Conservation (phyloP, 2,329 filamentous ascomycete genomes). For the Leptosphaerulina australis region DNA sequence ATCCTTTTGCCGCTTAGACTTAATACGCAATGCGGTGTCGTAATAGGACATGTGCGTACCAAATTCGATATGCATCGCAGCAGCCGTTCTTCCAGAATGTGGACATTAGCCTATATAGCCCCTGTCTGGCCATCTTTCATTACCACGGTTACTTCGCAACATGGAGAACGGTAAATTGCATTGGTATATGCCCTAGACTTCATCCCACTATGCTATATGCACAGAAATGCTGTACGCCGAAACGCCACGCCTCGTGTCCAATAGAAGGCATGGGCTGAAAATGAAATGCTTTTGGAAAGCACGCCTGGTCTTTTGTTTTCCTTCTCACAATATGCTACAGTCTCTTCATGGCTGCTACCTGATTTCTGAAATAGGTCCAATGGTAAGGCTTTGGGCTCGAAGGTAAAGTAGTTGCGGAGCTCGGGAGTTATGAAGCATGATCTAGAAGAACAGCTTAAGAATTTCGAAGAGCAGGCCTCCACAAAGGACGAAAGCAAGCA, state of each 20-base stretch:
- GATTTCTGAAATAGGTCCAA: too few relatives aligned
- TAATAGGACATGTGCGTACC: too few relatives aligned
- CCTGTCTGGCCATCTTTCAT: neutral
- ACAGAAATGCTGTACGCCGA: slow-evolving; percentile 9
- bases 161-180: neutral
- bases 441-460: slow-evolving; percentile 55
- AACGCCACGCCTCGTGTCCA: slow-evolving; percentile 14
- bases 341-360: neutral
- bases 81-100: too few relatives aligned
- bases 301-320: neutral
- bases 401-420: neutral
- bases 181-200: slow-evolving; percentile 5
- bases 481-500: slow-evolving; percentile 68
- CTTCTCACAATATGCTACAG: neutral
- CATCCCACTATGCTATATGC: neutral
- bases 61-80: too few relatives aligned
- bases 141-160: neutral
- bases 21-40: too few relatives aligned
- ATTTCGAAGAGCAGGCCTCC: slow-evolving; percentile 66
- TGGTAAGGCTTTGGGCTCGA: neutral
- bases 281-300: slow-evolving; percentile 5
- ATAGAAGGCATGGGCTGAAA: slow-evolving; percentile 1
- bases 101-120: neutral
- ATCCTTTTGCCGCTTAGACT: too few relatives aligned
- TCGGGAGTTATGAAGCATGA: neutral